A percentile compares a stretch with the other conserved stretches of the same genome.
Conservation (phyloP, 2,329 filamentous ascomycete genomes). For the Claviceps citrina region DNA sequence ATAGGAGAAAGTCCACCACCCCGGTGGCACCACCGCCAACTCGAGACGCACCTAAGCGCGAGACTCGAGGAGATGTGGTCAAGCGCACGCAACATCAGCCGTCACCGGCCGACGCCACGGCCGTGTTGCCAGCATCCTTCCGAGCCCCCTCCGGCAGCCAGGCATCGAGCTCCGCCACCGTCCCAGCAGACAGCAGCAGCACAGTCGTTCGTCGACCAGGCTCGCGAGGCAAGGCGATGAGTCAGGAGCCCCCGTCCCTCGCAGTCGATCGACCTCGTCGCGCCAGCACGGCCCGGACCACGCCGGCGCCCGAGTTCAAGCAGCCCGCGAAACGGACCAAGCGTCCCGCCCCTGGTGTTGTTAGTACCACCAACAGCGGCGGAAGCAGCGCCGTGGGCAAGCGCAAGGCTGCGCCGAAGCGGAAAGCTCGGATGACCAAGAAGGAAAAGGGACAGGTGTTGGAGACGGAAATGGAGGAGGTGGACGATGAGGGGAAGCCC, state of each 20-base stretch:
- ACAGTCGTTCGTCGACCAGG: slow-evolving; percentile 27
- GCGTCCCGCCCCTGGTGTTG: slow-evolving; percentile 55
- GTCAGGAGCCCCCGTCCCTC: slow-evolving; percentile 35
- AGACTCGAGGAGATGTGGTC: slow-evolving; percentile 29
- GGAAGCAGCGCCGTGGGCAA: slow-evolving; percentile 54
- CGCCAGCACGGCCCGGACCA: slow-evolving; percentile 41
- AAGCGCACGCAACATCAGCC: slow-evolving; percentile 26
- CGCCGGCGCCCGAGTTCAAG: slow-evolving; percentile 34
- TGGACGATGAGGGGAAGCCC: slow-evolving; percentile 51
- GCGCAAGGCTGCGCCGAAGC: slow-evolving; percentile 53
- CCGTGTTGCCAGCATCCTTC: background rate
- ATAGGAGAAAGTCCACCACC: slow-evolving; percentile 18
- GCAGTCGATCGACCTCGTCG: slow-evolving; percentile 39
- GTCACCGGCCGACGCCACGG: slow-evolving; percentile 7
- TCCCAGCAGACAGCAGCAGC: slow-evolving; percentile 21
- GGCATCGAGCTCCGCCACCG: slow-evolving; percentile 20
- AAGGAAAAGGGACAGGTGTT: slow-evolving; percentile 29
- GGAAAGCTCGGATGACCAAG: slow-evolving; percentile 39
- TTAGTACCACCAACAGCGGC: slow-evolving; percentile 46
- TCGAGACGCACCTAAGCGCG: slow-evolving; percentile 23
- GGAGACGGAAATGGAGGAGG: slow-evolving; percentile 37
- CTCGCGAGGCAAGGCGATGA: slow-evolving; percentile 37
- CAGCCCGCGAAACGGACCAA: slow-evolving; percentile 43
- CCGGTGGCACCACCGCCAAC: slow-evolving; percentile 14
- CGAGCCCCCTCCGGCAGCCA: slow-evolving; percentile 20